These are phyloP conservation scores for Thalia dealbata DNA, from an alignment of 176 grass and related monocot species.

Conservation along the genomic window DNA sequence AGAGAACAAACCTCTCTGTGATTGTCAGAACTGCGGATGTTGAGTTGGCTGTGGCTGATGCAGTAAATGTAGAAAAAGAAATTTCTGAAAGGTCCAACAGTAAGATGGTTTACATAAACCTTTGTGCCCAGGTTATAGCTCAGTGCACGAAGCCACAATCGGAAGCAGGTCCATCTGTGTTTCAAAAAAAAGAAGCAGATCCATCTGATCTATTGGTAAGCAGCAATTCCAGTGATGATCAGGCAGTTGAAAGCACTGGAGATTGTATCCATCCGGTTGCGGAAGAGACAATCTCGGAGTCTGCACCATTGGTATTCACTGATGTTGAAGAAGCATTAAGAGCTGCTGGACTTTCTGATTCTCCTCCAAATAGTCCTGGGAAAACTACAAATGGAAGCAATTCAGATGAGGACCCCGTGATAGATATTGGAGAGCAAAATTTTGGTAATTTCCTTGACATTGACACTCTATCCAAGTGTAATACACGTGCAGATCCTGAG, in stretches of 20 bases:
- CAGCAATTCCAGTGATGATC: conserved; percentile 19
- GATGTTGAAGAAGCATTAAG: conserved; percentile 59
- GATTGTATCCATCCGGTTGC: neutral
- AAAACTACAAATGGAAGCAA: conserved; percentile 9
- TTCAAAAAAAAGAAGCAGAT: too few relatives aligned
- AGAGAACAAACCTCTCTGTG: conserved; percentile 55
- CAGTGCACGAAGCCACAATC: conserved; percentile 44
- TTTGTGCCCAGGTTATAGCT: conserved; percentile 57
- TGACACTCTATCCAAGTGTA: neutral
- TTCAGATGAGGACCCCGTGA: conserved; percentile 30
- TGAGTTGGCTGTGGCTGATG: conserved; percentile 94
- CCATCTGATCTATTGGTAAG: conserved; percentile 24
- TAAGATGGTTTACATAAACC: conserved; percentile 84
- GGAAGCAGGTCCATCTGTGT: conserved; percentile 20
- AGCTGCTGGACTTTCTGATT: conserved; percentile 80
- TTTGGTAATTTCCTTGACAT: neutral
- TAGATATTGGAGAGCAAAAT: neutral
- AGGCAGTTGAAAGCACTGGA: conserved; percentile 25
- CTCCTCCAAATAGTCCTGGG: conserved; percentile 68
- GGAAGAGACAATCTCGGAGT: conserved; percentile 19
- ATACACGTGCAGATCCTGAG: neutral
- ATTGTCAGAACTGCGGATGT: conserved; percentile 69
- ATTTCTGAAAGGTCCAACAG: conserved; percentile 65
- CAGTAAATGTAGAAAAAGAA: conserved; percentile 80
- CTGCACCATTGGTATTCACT: conserved; percentile 19